These are phyloP conservation scores for Gyromitra esculenta DNA, from an alignment of 2,329 filamentous ascomycete genomes.

Conservation along the genomic window DNA sequence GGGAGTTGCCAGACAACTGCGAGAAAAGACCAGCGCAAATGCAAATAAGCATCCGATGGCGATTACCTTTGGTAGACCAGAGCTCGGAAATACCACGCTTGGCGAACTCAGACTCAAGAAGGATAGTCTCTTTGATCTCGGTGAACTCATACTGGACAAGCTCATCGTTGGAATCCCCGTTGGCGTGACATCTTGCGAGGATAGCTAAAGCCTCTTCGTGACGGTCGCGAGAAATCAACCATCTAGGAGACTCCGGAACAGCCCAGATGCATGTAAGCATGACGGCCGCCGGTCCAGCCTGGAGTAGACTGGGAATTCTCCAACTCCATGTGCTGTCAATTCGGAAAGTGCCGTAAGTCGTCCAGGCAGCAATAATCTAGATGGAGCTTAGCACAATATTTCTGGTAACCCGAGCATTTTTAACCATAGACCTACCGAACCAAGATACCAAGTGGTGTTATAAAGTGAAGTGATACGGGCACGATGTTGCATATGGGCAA, in stretches of 20 bases:
- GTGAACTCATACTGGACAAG: slow-evolving; percentile 62
- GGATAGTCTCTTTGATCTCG: slow-evolving; percentile 63
- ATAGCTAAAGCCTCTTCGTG: slow-evolving; percentile 60
- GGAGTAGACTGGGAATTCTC: slow-evolving; percentile 65
- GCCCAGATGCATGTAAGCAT: slow-evolving; percentile 61
- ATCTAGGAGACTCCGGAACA: slow-evolving; percentile 61
- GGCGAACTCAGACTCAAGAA: slow-evolving; percentile 63
- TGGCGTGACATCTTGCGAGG: slow-evolving; percentile 61
- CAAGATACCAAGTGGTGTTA: slow-evolving; percentile 63
- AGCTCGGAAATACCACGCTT: slow-evolving; percentile 64
- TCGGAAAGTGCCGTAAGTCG: slow-evolving; percentile 63
- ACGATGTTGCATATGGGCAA: slow-evolving; percentile 65
- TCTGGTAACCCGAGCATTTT: neutral
- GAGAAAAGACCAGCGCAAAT: slow-evolving; percentile 67
- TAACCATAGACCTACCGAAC: slow-evolving; percentile 56
- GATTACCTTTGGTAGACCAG: slow-evolving; percentile 66
- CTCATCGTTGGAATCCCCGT: slow-evolving; percentile 60
- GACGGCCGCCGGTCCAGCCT: slow-evolving; percentile 64
- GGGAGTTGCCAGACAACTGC: slow-evolving; percentile 68
- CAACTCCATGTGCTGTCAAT: slow-evolving; percentile 64
- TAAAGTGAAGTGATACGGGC: slow-evolving; percentile 64
- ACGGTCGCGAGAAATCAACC: slow-evolving; percentile 60
- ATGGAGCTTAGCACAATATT: slow-evolving; percentile 14
- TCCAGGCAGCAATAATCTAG: slow-evolving; percentile 63
- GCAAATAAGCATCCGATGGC: slow-evolving; percentile 67